Conservation (phyloP, 148 eudicot genomes). For the Beta vulgaris region DNA sequence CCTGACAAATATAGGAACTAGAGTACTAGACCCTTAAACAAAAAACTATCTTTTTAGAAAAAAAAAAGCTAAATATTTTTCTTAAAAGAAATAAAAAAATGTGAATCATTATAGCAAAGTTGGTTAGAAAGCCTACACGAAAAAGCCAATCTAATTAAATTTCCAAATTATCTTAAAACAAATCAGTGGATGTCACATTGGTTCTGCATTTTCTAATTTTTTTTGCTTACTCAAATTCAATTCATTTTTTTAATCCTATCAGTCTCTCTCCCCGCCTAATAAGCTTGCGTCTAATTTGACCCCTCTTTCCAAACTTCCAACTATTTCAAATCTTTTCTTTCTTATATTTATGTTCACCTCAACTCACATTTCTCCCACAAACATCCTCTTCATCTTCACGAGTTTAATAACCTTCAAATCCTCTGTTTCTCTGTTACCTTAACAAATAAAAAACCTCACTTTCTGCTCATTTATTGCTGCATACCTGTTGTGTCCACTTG, state of each 20-base stretch:
- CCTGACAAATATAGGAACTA: no score
- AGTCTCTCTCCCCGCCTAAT: slow-evolving; percentile 16
- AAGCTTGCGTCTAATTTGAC: slow-evolving; percentile 24
- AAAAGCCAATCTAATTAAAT: slow-evolving; percentile 15
- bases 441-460: neutral
- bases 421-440: neutral
- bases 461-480: slow-evolving; percentile 20
- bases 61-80: no score
- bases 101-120: neutral
- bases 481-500: slow-evolving; percentile 27
- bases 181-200: slow-evolving; percentile 22
- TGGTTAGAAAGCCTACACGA: slow-evolving; percentile 1
- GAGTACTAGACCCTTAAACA: no score
- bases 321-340: neutral
- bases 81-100: neutral
- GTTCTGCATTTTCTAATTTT: slow-evolving; percentile 10
- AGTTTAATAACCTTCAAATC: neutral
- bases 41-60: no score
- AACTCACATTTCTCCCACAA: slow-evolving; percentile 11
- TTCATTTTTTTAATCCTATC: neutral
- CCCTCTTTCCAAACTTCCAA: slow-evolving; percentile 1
- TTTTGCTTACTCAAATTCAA: neutral
- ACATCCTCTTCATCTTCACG: neutral
- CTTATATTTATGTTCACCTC: neutral
- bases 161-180: neutral